Evolutionary conservation across 805 yeast species (phyloP).

Genomic region (Barnettozyma populi): DNA sequence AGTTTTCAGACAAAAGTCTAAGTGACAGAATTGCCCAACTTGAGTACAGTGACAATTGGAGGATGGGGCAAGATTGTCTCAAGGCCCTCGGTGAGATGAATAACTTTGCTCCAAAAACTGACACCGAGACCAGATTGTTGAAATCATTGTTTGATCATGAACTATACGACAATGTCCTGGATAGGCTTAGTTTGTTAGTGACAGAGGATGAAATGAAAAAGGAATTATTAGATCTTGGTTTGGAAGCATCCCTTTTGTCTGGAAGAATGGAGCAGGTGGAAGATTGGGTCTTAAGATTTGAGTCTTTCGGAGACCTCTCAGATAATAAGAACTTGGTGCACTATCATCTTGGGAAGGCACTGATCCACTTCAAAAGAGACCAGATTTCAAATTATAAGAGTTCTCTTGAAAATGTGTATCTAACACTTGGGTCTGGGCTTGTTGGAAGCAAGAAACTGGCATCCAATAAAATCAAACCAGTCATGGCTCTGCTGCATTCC

Average conservation of each 20-base stretch:
- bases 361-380: constrained; percentile 37
- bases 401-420: constrained; percentile 47
- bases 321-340: constrained; percentile 52
- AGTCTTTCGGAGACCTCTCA: constrained; percentile 35
- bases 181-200: constrained; percentile 17
- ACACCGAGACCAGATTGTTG: constrained; percentile 48
- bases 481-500: constrained; percentile 53
- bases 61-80: constrained; percentile 79
- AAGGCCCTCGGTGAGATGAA: constrained; percentile 50
- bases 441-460: constrained; percentile 45
- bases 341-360: constrained; percentile 60
- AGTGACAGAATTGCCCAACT: constrained; percentile 76
- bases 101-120: constrained; percentile 23
- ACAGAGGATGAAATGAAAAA: constrained; percentile 8
- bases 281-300: constrained; percentile 56
- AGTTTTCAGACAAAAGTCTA: constrained; percentile 61
- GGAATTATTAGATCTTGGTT: constrained; percentile 62
- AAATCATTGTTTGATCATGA: constrained; percentile 74
- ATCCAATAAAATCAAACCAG: constrained; percentile 41
- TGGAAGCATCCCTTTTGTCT: constrained; percentile 67
- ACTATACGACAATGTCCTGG: constrained; percentile 49
- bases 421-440: constrained; percentile 55
- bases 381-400: constrained; percentile 31
- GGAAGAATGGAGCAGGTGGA: constrained; percentile 47
- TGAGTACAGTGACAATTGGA: constrained; percentile 83